These are phyloP conservation scores for Cercospora beticola DNA, from an alignment of 2,329 filamentous ascomycete species.

Conservation along the genomic window DNA sequence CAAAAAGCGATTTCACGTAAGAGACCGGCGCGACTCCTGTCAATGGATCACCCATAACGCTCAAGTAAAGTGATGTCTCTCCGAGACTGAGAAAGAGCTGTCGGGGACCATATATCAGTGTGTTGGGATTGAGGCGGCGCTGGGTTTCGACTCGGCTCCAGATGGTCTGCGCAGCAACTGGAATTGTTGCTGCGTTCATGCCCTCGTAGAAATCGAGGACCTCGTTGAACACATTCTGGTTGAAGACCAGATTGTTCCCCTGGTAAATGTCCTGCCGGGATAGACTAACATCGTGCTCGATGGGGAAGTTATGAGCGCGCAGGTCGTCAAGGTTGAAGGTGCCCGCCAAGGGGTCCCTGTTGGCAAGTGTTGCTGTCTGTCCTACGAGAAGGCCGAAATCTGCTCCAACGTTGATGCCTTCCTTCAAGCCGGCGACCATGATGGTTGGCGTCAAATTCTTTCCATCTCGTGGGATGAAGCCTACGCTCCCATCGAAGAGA, in stretches of 20 bases:
- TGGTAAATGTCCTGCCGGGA: slow-evolving; percentile 35
- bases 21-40: slow-evolving; percentile 15
- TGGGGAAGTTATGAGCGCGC: slow-evolving; percentile 29
- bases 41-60: slow-evolving; percentile 12
- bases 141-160: neutral
- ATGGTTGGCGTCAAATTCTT: neutral
- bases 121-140: slow-evolving; percentile 3
- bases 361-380: slow-evolving; percentile 23
- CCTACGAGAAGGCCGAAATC: slow-evolving; percentile 30
- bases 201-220: neutral
- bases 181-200: neutral
- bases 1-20: slow-evolving; percentile 24
- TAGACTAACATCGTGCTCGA: slow-evolving; percentile 39
- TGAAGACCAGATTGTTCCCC: slow-evolving; percentile 18
- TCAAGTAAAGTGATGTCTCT: slow-evolving; percentile 14
- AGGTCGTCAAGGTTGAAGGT: slow-evolving; percentile 6
- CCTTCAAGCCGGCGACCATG: neutral
- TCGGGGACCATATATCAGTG: slow-evolving; percentile 10
- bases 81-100: slow-evolving; percentile 12
- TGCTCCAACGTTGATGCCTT: neutral
- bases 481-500: neutral
- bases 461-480: neutral
- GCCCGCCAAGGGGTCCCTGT: slow-evolving; percentile 12
- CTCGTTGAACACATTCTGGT: neutral
- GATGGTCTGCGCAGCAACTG: neutral